Evolutionary conservation across 2,329 filamentous ascomycete species (phyloP), one percentile per base, ranked within the genome.

Genomic region (Aspergillus sp.): DNA sequence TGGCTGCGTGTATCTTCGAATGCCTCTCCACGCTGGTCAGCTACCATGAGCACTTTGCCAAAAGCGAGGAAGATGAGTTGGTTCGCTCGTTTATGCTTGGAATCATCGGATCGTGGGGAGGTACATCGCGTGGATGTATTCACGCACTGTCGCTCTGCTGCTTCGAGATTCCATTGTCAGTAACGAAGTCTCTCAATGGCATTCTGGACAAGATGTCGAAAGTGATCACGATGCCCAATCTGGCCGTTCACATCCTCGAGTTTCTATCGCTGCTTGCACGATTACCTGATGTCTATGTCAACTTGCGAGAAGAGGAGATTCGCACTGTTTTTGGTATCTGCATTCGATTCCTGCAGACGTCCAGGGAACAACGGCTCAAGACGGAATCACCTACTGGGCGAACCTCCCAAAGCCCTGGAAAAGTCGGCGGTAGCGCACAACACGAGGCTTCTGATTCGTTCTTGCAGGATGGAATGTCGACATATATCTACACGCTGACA

Each of bases 311-410:
- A 57, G 88, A 95, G 38, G 90, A 97, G 59, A 96, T 91, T 66
- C 86, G 88, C 52, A 89, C 88, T 45, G 87, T 97, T 1, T 97
- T 98, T 63, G 93, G 87, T 7, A 94, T 98, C 41, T 96, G 89
- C 60, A 89, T 95, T 65, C 83, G 89, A 44, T 97, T 96, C 63
- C 74, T 98, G 35, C 88, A 97, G 57, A 91, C 90, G 50, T 88
- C 90, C 0, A 78, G 88, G 52, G 87, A 91, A 48, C 64, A 68
- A 44, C 63, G 68, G 12, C 62, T 66, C 47, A 68, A 59, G 45
- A 50, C 57, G 6, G 67, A 68, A 27, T 57, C 61, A 10, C 52
- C 57, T 28, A 57, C 50, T 42, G 45, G 57, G 36, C 68, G 72
- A 32, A 59, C 57, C 43, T 53, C 57, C 34, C 63, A 68, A 44